Conservation (phyloP, 1,284 basidiomycete genomes). For the Mycosarcoma mackinlayi region DNA sequence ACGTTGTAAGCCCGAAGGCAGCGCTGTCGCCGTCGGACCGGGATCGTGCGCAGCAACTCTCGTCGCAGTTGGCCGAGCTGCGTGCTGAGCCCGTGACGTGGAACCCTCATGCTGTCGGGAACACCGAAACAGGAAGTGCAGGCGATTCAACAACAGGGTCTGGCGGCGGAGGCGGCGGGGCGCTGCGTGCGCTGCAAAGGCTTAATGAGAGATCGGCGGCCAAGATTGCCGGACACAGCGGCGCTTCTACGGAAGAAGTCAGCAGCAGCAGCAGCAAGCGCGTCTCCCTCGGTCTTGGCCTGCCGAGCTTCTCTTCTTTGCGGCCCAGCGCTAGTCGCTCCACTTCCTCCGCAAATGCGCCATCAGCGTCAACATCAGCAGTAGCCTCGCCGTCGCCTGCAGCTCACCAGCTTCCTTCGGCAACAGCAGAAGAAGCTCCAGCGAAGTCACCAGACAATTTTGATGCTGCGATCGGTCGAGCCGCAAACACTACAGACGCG, state of each 20-base stretch:
- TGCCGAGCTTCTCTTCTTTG: slow-evolving; percentile 38
- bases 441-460: background rate
- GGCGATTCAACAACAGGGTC: slow-evolving; percentile 8
- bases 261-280: slow-evolving; percentile 22
- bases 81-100: slow-evolving; percentile 41
- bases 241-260: slow-evolving; percentile 3
- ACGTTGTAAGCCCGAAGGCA: slow-evolving; percentile 25
- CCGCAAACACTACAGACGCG: background rate
- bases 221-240: slow-evolving; percentile 28
- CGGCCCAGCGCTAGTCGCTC: slow-evolving; percentile 19
- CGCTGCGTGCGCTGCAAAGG: slow-evolving; percentile 39
- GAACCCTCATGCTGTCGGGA: slow-evolving; percentile 13
- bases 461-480: background rate
- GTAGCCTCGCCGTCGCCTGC: background rate
- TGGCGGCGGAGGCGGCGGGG: slow-evolving; percentile 31
- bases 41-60: slow-evolving; percentile 26
- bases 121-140: background rate
- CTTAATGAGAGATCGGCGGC: slow-evolving; percentile 45
- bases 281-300: slow-evolving; percentile 31
- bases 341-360: slow-evolving; percentile 12
- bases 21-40: slow-evolving; percentile 40
- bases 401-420: background rate
- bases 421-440: background rate
- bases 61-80: slow-evolving; percentile 33
- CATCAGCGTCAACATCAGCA: background rate